Base-by-base conservation (phyloP, 768 basidiomycete genomes). In the Suillus fuscotomentosus region DNA sequence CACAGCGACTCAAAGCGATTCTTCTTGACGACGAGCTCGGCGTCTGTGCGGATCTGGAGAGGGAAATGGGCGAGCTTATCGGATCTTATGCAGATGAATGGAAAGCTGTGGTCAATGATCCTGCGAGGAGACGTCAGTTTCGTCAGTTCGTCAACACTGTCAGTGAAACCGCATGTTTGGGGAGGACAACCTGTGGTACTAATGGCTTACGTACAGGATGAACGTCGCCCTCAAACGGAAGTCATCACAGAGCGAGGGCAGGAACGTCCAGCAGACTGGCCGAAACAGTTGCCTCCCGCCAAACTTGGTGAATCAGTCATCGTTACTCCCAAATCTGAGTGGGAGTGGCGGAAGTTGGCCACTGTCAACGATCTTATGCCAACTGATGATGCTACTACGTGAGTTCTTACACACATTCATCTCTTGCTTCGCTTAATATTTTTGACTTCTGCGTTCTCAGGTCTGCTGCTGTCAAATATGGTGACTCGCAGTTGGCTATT, bases 31-130 rank as follows among this genome's bases (percentile, higher is more conserved):
- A 92, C 68, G 83, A 86, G 64, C 82, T 92, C 1, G 88, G 89
- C 1, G 90, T 92, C 64, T 90, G 89, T 69, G 80, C 75, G 22
- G 85, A 90, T 48, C 80, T 92, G 10, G 91, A 91, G 60, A 78
- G 76, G 22, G 79, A 86, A 41, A 91, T 91, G 89, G 79, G 85
- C 24, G 75, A 78, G n/a, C 79, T 91, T 3, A 80, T 92, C 14
- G 82, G 83, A 13, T 85, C 87, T 3, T 92, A 88, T 71, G 78
- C 82, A 60, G 86, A 88, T 71, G 90, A 91, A 74, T 91, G 91
- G 90, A 83, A 82, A 3, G 77, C 75, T 14, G 89, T 89, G 4
- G 86, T 91, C 17, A 79, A 78, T 67, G 83, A 86, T 64, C 84
- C 83, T 9, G 73, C 70, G 7, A 78, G 80, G 42, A 77, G 82